Conservation (phyloP, 2,329 filamentous ascomycete species). For the Cercospora sesami region DNA sequence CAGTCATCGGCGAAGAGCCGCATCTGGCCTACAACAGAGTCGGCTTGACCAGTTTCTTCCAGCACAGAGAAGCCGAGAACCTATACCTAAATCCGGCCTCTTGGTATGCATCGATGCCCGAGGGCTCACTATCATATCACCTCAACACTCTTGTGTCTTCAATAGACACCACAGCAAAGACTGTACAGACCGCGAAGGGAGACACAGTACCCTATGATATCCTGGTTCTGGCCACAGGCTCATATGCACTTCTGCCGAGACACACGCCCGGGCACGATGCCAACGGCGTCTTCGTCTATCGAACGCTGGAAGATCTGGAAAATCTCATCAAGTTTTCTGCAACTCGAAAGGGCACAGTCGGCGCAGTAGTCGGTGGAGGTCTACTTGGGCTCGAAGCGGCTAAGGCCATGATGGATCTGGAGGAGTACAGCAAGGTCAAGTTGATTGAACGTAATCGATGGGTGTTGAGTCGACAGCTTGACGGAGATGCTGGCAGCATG, state of each 20-base stretch:
- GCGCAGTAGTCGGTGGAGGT: conserved; percentile 79
- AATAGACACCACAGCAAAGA: conserved; percentile 64
- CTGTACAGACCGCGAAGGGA: conserved; percentile 69
- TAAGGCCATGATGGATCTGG: conserved; percentile 86
- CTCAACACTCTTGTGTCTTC: conserved; percentile 72
- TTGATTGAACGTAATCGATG: conserved; percentile 80
- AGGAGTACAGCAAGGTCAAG: conserved; percentile 70
- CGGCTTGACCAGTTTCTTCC: conserved; percentile 84
- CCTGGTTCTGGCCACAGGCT: conserved; percentile 81
- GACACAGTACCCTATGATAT: conserved; percentile 72
- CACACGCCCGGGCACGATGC: conserved; percentile 77
- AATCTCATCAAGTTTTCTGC: conserved; percentile 72
- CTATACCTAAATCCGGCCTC: conserved; percentile 82
- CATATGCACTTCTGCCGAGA: conserved; percentile 72
- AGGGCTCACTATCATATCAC: conserved; percentile 70
- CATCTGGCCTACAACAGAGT: conserved; percentile 91
- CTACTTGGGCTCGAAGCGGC: conserved; percentile 84
- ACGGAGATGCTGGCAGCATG: conserved; percentile 75
- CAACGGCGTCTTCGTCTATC: conserved; percentile 83
- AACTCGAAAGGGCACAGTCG: conserved; percentile 65
- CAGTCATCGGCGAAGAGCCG: conserved; percentile 83
- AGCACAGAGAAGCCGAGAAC: conserved; percentile 79
- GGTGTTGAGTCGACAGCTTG: conserved; percentile 79
- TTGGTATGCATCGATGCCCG: conserved; percentile 71
- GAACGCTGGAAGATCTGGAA: conserved; percentile 79